Conservation (phyloP, 169 alveolate species). For the Plasmodium chabaudi region DNA sequence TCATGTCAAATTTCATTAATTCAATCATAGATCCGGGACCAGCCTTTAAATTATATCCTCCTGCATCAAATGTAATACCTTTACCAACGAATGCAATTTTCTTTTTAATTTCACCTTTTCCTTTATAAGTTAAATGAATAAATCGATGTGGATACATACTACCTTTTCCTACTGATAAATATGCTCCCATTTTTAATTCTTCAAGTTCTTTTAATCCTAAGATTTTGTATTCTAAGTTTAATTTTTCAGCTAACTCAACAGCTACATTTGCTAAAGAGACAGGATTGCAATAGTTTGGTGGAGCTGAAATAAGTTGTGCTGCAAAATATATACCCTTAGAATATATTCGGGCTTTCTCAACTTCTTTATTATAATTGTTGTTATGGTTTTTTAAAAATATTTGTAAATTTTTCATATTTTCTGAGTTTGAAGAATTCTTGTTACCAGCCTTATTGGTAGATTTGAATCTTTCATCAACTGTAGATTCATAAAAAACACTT, state of each 20-base stretch:
- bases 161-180: constrained; percentile 91
- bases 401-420: constrained; percentile 13
- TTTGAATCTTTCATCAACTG: constrained; percentile 64
- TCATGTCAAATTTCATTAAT: constrained; percentile 91
- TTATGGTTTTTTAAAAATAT: constrained; percentile 30
- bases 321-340: constrained; percentile 75
- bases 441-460: constrained; percentile 7
- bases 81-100: constrained; percentile 95
- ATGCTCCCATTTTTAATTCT: constrained; percentile 91
- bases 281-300: constrained; percentile 89
- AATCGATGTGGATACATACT: constrained; percentile 90
- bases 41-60: constrained; percentile 93
- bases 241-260: constrained; percentile 78
- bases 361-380: constrained; percentile 7
- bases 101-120: constrained; percentile 72
- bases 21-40: constrained; percentile 81
- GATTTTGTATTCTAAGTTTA: constrained; percentile 85
- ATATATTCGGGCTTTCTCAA: constrained; percentile 51
- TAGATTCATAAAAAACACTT: constrained; percentile 51
- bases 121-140: constrained; percentile 88
- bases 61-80: constrained; percentile 95
- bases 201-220: constrained; percentile 87
- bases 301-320: constrained; percentile 87
- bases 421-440: not conserved
- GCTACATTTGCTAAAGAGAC: constrained; percentile 84